Percentiles rank a stretch among this genome's conserved stretches.
Evolutionary conservation across 257 asterid genomes (phyloP).

Genomic region (Scutellaria minor): DNA sequence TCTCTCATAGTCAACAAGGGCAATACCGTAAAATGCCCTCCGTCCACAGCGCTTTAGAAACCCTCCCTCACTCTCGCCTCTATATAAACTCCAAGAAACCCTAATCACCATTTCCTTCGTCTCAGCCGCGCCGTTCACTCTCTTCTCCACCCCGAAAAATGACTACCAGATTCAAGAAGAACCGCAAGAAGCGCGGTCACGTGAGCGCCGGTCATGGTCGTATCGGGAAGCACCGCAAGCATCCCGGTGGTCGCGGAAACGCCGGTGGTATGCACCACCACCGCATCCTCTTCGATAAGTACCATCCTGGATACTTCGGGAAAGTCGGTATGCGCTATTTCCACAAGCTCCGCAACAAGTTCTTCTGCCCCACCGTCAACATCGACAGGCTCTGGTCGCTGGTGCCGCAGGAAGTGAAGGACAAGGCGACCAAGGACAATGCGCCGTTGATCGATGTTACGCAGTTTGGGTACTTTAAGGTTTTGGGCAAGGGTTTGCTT

Average conservation of each 20-base stretch:
- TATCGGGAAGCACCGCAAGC: slow-evolving; percentile 35
- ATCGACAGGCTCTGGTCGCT: slow-evolving; percentile 34
- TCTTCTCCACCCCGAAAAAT: background rate
- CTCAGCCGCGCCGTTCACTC: slow-evolving; percentile 11
- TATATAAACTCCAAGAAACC: slow-evolving; percentile 27
- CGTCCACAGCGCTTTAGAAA: slow-evolving; percentile 4
- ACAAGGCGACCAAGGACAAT: slow-evolving; percentile 30
- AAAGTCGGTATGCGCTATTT: slow-evolving; percentile 35
- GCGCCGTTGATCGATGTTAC: slow-evolving; percentile 32
- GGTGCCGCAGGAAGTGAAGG: slow-evolving; percentile 38
- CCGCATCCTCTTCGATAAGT: slow-evolving; percentile 33
- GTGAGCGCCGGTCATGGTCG: slow-evolving; percentile 35
- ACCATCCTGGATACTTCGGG: slow-evolving; percentile 29
- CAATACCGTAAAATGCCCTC: background rate
- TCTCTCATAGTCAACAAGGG: background rate
- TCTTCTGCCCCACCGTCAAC: slow-evolving; percentile 35
- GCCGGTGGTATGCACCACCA: slow-evolving; percentile 38
- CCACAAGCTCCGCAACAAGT: slow-evolving; percentile 34
- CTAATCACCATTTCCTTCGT: background rate
- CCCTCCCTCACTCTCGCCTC: background rate
- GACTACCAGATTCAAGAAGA: slow-evolving; percentile 35
- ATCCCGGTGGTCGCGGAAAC: slow-evolving; percentile 39
- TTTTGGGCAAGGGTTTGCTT: slow-evolving; percentile 31
- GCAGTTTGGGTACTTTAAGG: slow-evolving; percentile 32
- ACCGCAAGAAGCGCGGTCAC: slow-evolving; percentile 36